phyloP scores from a whole-genome alignment of 1,139 yeast genomes.

The Geotrichum candidum region DNA sequence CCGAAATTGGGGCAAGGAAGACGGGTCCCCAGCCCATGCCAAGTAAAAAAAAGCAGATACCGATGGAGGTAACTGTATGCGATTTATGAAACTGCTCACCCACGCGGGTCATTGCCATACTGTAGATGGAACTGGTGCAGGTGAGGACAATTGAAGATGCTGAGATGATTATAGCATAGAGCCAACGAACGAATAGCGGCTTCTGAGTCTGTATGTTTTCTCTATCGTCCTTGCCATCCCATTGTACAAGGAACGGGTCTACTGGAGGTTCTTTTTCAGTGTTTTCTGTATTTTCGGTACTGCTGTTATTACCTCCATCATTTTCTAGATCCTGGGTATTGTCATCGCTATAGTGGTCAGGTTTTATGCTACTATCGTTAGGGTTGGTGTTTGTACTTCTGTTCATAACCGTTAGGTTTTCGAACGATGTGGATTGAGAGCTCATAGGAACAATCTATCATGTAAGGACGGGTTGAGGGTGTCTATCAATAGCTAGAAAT shows the following conservation, averaged over 20 bases:
- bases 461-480: background rate
- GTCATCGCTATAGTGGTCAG: background rate
- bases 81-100: slow-evolving; percentile 46
- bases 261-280: background rate
- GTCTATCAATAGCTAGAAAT: background rate
- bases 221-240: slow-evolving; percentile 44
- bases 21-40: slow-evolving; percentile 69
- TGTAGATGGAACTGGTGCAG: slow-evolving; percentile 54
- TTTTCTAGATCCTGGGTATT: background rate
- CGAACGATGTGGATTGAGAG: background rate
- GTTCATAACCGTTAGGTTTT: background rate
- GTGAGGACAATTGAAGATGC: slow-evolving; percentile 44
- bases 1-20: slow-evolving; percentile 68
- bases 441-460: background rate
- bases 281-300: background rate
- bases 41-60: slow-evolving; percentile 61
- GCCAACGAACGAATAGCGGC: slow-evolving; percentile 44
- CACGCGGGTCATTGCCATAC: slow-evolving; percentile 46
- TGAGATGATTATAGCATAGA: slow-evolving; percentile 48
- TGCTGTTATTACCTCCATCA: background rate
- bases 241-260: slow-evolving; percentile 28
- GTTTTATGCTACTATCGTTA: background rate
- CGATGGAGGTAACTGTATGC: slow-evolving; percentile 53
- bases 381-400: background rate
- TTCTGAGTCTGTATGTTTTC: slow-evolving; percentile 43